Percentiles rank a stretch among this genome's conserved stretches.
Evolutionary conservation across 441 rosid species (phyloP).

Genomic region (Pelargonium myrrhifolium): DNA sequence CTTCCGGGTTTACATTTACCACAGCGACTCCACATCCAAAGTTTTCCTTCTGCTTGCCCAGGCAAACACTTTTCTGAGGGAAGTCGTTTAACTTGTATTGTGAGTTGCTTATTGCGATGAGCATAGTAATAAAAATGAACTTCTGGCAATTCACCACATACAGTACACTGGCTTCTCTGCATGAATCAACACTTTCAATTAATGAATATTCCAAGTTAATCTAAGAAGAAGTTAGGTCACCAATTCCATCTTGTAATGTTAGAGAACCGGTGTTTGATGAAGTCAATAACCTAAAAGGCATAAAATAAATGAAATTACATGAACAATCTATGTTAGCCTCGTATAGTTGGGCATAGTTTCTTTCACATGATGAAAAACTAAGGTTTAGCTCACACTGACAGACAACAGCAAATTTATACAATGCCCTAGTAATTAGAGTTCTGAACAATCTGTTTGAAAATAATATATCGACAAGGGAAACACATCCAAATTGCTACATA

Average conservation of each 20-base stretch:
- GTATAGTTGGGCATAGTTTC: neutral
- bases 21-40: constrained; percentile 99
- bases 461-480: constrained; percentile 71
- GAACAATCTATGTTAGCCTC: neutral
- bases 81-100: constrained; percentile 59
- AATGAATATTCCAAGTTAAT: constrained; percentile 19
- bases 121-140: constrained; percentile 80
- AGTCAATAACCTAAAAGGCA: neutral
- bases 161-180: constrained; percentile 60
- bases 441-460: constrained; percentile 62
- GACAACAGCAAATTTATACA: neutral
- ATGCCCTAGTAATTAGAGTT: neutral
- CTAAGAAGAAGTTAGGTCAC: constrained; percentile 4
- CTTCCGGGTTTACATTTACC: constrained; percentile 58
- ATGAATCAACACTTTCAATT: constrained; percentile 23
- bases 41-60: constrained; percentile 68
- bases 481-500: constrained; percentile 72
- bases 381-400: neutral
- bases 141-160: constrained; percentile 67
- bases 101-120: constrained; percentile 72
- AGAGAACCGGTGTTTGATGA: neutral
- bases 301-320: neutral
- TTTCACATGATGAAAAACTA: neutral
- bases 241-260: constrained; percentile 7
- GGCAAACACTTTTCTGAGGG: constrained; percentile 39